Evolutionary conservation across 805 yeast genomes (phyloP), one percentile per base, ranked within the genome.

Genomic region (Lipomyces chichibuensis): DNA sequence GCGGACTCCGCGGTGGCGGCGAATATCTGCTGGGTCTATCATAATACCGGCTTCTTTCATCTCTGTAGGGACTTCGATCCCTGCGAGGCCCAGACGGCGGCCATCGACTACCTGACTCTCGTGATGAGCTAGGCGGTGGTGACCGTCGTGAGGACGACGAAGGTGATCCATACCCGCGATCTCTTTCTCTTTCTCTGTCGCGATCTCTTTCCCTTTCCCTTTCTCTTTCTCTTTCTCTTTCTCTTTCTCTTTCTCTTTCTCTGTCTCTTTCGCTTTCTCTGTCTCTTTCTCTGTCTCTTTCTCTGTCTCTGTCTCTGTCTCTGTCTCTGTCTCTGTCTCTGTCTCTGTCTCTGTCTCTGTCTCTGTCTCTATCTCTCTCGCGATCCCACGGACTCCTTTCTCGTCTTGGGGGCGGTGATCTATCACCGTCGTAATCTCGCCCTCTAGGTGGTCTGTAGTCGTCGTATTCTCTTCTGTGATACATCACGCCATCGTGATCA

Each of bases 341-440:
- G 29, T 61, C 64, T 46, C 65, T 51, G 35, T 60, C 64, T n/a
- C 67, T 27, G 4, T 59, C 65, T 25, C 66, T 2, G 43, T 39
- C 64, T 35, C 67, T 33, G 20, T 57, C 64, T 43, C 69, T 9
- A 1, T 65, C 64, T 39, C 67, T 49, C 13, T 53, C 62, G 52
- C 65, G 33, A 35, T 63, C 63, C 66, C 66, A 63, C 14, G 66
- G 66, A 54, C 66, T 63, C 35, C 66, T 54, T n/a, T 57, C 55
- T 13, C 63, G 60, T 2, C 52, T 29, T 5, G 37, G 59, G 13
- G 62, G 62, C 8, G 60, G 60, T 7, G 64, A 60, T 51, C 67
- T 37, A 17, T 65, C 67, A 9, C 65, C 29, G 5, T 43, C 57
- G 43, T 53, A 46, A 54, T 54, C 56, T n/a, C 59, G 59, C 63